phyloP scores from a whole-genome alignment of 371 early-diverging fungal species.

The Mucor circinelloides region DNA sequence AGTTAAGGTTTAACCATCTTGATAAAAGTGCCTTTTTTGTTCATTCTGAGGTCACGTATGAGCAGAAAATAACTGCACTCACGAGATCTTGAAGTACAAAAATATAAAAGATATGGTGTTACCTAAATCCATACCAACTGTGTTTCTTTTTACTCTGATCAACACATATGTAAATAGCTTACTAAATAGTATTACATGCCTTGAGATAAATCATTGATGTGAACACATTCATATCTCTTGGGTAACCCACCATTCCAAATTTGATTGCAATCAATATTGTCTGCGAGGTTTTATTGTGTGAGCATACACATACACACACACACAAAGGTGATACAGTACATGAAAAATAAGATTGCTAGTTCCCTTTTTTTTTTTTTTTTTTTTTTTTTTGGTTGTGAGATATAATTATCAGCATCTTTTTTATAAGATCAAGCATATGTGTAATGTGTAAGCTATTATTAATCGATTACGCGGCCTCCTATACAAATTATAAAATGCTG shows the following conservation, averaged over 20 bases:
- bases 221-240: background rate
- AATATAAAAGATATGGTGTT: background rate
- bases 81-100: background rate
- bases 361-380: background rate
- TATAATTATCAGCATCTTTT: too few relatives aligned
- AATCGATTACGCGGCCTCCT: background rate
- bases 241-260: background rate
- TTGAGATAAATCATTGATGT: background rate
- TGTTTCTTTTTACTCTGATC: too few relatives aligned
- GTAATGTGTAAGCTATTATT: background rate
- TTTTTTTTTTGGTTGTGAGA: too few relatives aligned
- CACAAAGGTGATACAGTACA: background rate
- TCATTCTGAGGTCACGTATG: background rate
- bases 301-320: background rate
- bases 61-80: background rate
- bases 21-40: background rate
- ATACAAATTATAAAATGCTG: background rate
- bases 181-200: background rate
- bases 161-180: background rate
- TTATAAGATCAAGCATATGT: background rate
- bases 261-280: background rate
- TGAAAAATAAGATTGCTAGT: background rate
- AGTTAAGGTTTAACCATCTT: background rate
- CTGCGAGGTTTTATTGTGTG: background rate
- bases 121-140: background rate